Percentiles rank a stretch among this genome's conserved stretches.
phyloP scores from a whole-genome alignment of 2,329 filamentous ascomycete genomes.

The Neonectria hederae region DNA sequence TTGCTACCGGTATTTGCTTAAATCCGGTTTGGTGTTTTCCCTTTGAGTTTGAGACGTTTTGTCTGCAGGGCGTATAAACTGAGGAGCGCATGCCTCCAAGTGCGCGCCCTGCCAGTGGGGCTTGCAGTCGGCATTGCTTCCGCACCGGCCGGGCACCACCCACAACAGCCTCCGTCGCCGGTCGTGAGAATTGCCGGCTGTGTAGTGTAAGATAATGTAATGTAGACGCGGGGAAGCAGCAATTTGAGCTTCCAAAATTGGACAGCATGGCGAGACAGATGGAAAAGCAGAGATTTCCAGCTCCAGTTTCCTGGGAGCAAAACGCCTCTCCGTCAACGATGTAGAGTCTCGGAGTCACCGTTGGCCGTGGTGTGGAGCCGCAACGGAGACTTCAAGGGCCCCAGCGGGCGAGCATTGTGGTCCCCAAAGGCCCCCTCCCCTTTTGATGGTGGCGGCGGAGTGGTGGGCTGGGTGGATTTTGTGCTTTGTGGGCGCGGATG shows the following conservation, averaged over 20 bases:
- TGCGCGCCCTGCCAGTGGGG: slow-evolving; percentile 19
- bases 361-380: slow-evolving; percentile 15
- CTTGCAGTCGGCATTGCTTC: slow-evolving; percentile 16
- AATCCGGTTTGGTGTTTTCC: not conserved
- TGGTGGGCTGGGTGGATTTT: not conserved
- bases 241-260: not conserved
- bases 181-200: not conserved
- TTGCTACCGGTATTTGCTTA: not conserved
- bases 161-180: not conserved
- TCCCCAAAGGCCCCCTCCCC: not conserved
- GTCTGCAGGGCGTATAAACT: not conserved
- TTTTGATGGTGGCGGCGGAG: slow-evolving; percentile 6
- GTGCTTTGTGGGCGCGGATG: slow-evolving; percentile 16
- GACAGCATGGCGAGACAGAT: too few species aligned
- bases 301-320: not conserved
- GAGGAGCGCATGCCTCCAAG: not conserved
- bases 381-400: not conserved
- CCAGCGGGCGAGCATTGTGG: not conserved
- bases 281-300: not conserved
- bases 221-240: not conserved
- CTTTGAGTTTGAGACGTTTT: not conserved
- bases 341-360: not conserved
- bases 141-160: slow-evolving; percentile 17
- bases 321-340: not conserved
- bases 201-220: not conserved